phyloP scores from a whole-genome alignment of 768 basidiomycete genomes.

The Nidularia pulvinata region DNA sequence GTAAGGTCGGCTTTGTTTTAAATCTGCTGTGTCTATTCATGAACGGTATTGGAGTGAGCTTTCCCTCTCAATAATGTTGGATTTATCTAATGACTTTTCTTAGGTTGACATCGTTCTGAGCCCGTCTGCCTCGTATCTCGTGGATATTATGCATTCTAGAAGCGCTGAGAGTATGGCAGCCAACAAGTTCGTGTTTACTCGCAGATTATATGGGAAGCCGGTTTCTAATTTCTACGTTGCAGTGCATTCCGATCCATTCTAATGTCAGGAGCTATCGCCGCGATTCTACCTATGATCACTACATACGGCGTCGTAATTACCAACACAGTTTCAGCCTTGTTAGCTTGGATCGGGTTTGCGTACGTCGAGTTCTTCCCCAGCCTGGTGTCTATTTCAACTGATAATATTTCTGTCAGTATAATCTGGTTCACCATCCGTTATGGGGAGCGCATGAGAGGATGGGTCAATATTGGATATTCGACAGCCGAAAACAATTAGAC shows the following conservation, averaged over 20 bases:
- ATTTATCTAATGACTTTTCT: background rate
- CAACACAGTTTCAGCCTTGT: slow-evolving; percentile 31
- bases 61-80: background rate
- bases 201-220: background rate
- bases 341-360: slow-evolving; percentile 42
- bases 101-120: slow-evolving; percentile 50
- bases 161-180: slow-evolving; percentile 58
- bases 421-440: slow-evolving; percentile 43
- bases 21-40: slow-evolving; percentile 53
- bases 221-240: background rate
- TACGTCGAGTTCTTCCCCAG: slow-evolving; percentile 18
- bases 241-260: slow-evolving; percentile 30
- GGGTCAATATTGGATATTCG: slow-evolving; percentile 44
- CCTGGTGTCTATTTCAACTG: background rate
- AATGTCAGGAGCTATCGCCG: slow-evolving; percentile 27
- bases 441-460: slow-evolving; percentile 44
- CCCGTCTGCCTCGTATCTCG: slow-evolving; percentile 45
- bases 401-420: slow-evolving; percentile 26
- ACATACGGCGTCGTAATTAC: slow-evolving; percentile 40
- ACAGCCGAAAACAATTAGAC: slow-evolving; percentile 8
- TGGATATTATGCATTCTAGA: slow-evolving; percentile 49
- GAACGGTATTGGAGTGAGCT: slow-evolving; percentile 61
- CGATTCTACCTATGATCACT: slow-evolving; percentile 41
- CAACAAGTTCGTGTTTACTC: slow-evolving; percentile 29
- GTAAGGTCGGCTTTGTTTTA: slow-evolving; percentile 40